phyloP scores from a whole-genome alignment of 2,329 filamentous ascomycete species.

The Epichloe sp. region DNA sequence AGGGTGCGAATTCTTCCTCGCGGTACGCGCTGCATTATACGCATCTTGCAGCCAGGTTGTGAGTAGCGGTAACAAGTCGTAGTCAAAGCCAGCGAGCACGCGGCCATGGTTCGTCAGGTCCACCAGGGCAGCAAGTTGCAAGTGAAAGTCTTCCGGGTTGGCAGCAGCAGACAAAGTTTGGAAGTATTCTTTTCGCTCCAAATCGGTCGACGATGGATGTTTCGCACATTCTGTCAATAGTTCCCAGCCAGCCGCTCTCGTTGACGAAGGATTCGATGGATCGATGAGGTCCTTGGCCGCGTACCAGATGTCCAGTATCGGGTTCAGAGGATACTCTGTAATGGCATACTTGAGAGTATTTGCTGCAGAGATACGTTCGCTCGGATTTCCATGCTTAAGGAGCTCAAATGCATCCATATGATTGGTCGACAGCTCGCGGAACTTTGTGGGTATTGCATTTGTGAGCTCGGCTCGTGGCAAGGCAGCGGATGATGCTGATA shows the following conservation, averaged over 20 bases:
- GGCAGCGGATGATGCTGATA: constrained; percentile 25
- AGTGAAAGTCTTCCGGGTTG: constrained; percentile 49
- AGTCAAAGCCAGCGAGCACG: constrained; percentile 52
- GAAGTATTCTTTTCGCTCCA: constrained; percentile 55
- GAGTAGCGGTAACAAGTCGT: constrained; percentile 49
- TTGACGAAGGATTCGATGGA: constrained; percentile 35
- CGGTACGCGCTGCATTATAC: constrained; percentile 39
- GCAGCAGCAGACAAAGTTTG: constrained; percentile 43
- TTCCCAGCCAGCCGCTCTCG: constrained; percentile 50
- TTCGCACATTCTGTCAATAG: constrained; percentile 53
- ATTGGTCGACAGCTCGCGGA: constrained; percentile 33
- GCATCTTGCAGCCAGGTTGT: constrained; percentile 45
- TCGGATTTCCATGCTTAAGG: constrained; percentile 36
- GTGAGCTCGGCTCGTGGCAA: constrained; percentile 31
- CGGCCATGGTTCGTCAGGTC: constrained; percentile 50
- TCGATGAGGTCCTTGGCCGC: constrained; percentile 53
- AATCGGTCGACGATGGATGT: constrained; percentile 47
- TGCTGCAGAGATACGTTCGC: constrained; percentile 44
- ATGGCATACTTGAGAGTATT: constrained; percentile 42
- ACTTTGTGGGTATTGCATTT: constrained; percentile 26
- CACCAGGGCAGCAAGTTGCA: constrained; percentile 50
- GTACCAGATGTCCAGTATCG: constrained; percentile 51
- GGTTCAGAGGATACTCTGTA: constrained; percentile 44
- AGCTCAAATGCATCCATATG: constrained; percentile 42
- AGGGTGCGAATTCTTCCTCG: constrained; percentile 32